Evolutionary conservation across 2,329 filamentous ascomycete species (phyloP).

Genomic region (Talaromyces sp.): DNA sequence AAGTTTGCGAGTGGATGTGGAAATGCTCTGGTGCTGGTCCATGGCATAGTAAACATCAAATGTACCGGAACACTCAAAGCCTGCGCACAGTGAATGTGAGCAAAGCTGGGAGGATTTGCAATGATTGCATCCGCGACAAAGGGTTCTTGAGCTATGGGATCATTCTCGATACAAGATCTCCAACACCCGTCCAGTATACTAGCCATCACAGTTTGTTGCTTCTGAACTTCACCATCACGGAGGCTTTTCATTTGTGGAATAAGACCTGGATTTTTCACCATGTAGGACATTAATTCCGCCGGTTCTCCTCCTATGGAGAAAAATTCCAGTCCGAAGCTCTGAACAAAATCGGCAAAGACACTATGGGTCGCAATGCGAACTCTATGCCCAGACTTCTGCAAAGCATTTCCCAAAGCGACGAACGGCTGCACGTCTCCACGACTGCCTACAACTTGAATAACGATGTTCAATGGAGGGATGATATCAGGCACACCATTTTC

Average conservation of each 20-base stretch:
- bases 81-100: too few species aligned
- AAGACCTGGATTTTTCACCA: slow-evolving; percentile 49
- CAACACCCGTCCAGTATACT: background rate
- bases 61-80: too few species aligned
- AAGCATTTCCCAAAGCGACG: slow-evolving; percentile 62
- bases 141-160: too few species aligned
- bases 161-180: too few species aligned
- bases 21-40: too few species aligned
- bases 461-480: slow-evolving; percentile 52
- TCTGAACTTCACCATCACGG: background rate
- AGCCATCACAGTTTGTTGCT: background rate
- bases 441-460: slow-evolving; percentile 71
- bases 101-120: too few species aligned
- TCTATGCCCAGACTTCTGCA: slow-evolving; percentile 42
- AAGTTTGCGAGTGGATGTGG: too few species aligned
- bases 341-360: background rate
- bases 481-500: background rate
- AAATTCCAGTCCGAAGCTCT: slow-evolving; percentile 50
- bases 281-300: slow-evolving; percentile 50
- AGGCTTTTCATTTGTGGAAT: slow-evolving; percentile 22
- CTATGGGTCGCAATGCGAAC: slow-evolving; percentile 31
- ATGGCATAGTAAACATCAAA: too few species aligned
- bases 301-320: slow-evolving; percentile 57
- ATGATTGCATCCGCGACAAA: too few species aligned
- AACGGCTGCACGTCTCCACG: slow-evolving; percentile 75